Evolutionary conservation across 2,329 filamentous ascomycete genomes (phyloP), one percentile per base, ranked within the genome.

Genomic region (Teratosphaeria pseudoeucalypti): DNA sequence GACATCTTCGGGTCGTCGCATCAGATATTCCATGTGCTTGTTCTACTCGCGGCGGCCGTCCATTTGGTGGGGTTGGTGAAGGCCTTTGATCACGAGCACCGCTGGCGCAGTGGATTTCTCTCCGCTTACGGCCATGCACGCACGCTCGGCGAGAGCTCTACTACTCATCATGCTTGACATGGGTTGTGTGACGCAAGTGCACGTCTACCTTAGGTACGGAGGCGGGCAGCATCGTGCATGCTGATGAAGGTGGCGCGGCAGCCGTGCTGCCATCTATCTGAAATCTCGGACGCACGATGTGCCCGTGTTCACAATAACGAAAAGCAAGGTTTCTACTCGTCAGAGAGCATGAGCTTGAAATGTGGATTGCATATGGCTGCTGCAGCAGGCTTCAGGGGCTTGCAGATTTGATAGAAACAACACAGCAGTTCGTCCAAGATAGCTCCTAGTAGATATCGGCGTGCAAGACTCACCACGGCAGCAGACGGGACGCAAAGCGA

Each of bases 1-100:
- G 94, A 99, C 74, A 89, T 96, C 57, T 89, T 89, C 83, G 92
- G 94, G 43, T 91, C 86, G 71, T 96, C 90, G 23, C 94, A 99
- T 74, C 94, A 99, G 76, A 88, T 99, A 64, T 99, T 99, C 73
- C 94, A 99, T 76, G 78, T 95, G 47, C 81, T 94, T 64, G 92
- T 99, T 32, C 79, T 97, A 16, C 74, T 91, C 62, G 94, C 94
- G 0, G 92, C 90, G 0, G 81, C 83, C 1, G 83, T 87, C 27
- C 94, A 99, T 77, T 78, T 97, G 61, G 85, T 85, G 57, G 92
- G 89, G 55, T 81, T 97, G 75, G 72, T 89, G 34, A 87, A 85
- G 73, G 92, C 92, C 3, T 96, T 96, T 75, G 89, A 96, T 74
- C 87, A 89, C 71, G 85, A 90, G 69, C 91, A 96, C 73, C 66